Evolutionary conservation across 2,329 filamentous ascomycete genomes (phyloP).

Genomic region (Tolypocladium endophyticum): DNA sequence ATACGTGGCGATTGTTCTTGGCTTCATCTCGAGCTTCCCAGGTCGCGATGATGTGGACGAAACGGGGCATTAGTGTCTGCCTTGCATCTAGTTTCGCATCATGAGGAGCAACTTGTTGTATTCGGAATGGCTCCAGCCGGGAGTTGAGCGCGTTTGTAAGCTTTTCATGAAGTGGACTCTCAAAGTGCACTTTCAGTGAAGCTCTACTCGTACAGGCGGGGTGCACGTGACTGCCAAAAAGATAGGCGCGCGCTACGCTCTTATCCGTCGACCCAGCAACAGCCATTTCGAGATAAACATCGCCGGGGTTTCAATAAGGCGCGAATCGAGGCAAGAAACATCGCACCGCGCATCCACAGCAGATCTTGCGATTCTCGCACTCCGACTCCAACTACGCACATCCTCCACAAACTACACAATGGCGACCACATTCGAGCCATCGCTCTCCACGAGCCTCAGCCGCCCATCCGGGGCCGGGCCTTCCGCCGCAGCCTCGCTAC

Average conservation of each 20-base stretch:
- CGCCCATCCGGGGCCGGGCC: slow-evolving; percentile 49
- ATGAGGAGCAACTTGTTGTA: not conserved
- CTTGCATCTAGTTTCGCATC: not conserved
- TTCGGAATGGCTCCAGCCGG: not conserved
- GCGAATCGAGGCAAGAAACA: not conserved
- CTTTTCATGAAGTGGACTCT: not conserved
- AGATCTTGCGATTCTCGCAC: not conserved
- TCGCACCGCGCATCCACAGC: not conserved
- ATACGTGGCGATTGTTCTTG: slow-evolving; percentile 12
- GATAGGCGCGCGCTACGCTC: slow-evolving; percentile 1
- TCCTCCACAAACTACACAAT: slow-evolving; percentile 23
- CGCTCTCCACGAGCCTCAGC: slow-evolving; percentile 52
- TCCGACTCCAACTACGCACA: not conserved
- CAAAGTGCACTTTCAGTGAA: not conserved
- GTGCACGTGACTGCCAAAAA: slow-evolving; percentile 9
- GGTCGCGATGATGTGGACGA: not conserved
- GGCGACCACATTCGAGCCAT: slow-evolving; percentile 56
- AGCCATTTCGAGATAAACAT: slow-evolving; percentile 5
- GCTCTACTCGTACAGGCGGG: not conserved
- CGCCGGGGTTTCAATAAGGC: not conserved
- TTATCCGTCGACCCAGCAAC: slow-evolving; percentile 12
- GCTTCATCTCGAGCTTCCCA: slow-evolving; percentile 20
- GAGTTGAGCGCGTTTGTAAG: not conserved
- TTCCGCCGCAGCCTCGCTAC: slow-evolving; percentile 68
- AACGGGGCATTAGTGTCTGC: not conserved